Percentiles rank a stretch among this genome's conserved stretches.
Evolutionary conservation across 305 asterid species (phyloP).

Genomic region (Fraxinus platypoda): DNA sequence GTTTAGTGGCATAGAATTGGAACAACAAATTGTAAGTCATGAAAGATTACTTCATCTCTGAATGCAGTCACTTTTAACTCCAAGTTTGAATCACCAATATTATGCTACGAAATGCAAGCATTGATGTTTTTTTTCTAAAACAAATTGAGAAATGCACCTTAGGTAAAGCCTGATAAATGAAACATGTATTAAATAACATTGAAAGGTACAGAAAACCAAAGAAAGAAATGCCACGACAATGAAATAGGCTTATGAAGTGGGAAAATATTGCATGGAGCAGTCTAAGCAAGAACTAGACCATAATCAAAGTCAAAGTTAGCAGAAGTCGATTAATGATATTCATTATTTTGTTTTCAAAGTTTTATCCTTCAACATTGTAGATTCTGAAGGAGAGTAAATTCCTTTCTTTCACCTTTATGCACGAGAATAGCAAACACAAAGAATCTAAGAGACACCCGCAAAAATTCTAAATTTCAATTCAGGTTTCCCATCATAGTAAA

Average conservation of each 20-base stretch:
- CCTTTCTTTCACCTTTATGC: not conserved
- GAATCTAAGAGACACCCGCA: not conserved
- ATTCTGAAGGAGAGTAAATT: conserved; percentile 5
- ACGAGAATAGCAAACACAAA: not conserved
- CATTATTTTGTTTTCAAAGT: not conserved
- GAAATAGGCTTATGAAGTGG: not conserved
- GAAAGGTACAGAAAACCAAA: not conserved
- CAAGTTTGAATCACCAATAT: not conserved
- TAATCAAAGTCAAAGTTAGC: conserved; percentile 7
- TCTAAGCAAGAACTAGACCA: not conserved
- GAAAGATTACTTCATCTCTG: not conserved
- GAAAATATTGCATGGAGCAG: not conserved
- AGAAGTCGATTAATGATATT: conserved; percentile 2
- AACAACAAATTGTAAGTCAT: not conserved
- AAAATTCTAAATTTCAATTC: not conserved
- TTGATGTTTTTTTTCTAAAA: not conserved
- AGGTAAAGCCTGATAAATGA: not conserved
- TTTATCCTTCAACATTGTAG: not conserved
- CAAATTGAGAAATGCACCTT: not conserved
- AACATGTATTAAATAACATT: not conserved
- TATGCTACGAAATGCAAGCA: not conserved
- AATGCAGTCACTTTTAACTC: not conserved
- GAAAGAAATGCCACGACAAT: not conserved
- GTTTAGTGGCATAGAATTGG: not conserved
- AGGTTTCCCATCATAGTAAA: not conserved